Percentiles rank a stretch among this genome's conserved stretches.
Conservation (phyloP, 164 flowering plant genomes). For the Aristolochia contorta region DNA sequence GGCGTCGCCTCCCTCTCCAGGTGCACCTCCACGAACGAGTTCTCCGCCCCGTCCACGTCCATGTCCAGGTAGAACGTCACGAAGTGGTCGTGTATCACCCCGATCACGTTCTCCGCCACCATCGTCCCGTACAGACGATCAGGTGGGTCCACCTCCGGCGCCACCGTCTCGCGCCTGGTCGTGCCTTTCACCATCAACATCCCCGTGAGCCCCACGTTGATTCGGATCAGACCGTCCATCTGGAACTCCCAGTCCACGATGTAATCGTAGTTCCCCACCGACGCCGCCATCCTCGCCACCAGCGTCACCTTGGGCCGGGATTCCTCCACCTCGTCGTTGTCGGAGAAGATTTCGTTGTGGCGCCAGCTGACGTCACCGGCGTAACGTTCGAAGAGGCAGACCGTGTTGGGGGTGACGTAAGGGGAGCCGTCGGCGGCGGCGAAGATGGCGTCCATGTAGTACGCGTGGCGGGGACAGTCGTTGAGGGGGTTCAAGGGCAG, state of each 20-base stretch:
- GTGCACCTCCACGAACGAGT: slow-evolving; percentile 80
- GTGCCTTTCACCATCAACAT: slow-evolving; percentile 92
- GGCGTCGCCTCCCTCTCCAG: slow-evolving; percentile 33
- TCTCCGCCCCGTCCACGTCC: slow-evolving; percentile 75
- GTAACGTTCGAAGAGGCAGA: slow-evolving; percentile 51
- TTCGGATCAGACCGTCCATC: slow-evolving; percentile 71
- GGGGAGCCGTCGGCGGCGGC: slow-evolving; percentile 44
- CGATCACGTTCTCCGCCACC: slow-evolving; percentile 76
- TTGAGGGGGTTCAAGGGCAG: slow-evolving; percentile 48
- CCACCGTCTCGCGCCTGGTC: slow-evolving; percentile 42
- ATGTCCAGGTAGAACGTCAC: slow-evolving; percentile 78
- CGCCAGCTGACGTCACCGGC: slow-evolving; percentile 64
- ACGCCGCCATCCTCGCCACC: slow-evolving; percentile 91
- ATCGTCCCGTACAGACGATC: slow-evolving; percentile 61
- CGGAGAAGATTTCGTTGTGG: slow-evolving; percentile 31
- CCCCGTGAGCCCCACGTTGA: slow-evolving; percentile 88
- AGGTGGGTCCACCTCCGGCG: slow-evolving; percentile 29
- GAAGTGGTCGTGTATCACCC: slow-evolving; percentile 86
- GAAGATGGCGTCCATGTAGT: slow-evolving; percentile 56
- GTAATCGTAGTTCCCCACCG: slow-evolving; percentile 90
- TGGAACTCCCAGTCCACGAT: slow-evolving; percentile 97
- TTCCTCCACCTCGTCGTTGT: slow-evolving; percentile 29
- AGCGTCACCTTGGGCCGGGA: slow-evolving; percentile 71
- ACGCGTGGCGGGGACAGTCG: slow-evolving; percentile 52
- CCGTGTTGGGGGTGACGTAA: slow-evolving; percentile 31